Evolutionary conservation across 345 rosid genomes (phyloP).

Genomic region (Arabidopsis suecica): DNA sequence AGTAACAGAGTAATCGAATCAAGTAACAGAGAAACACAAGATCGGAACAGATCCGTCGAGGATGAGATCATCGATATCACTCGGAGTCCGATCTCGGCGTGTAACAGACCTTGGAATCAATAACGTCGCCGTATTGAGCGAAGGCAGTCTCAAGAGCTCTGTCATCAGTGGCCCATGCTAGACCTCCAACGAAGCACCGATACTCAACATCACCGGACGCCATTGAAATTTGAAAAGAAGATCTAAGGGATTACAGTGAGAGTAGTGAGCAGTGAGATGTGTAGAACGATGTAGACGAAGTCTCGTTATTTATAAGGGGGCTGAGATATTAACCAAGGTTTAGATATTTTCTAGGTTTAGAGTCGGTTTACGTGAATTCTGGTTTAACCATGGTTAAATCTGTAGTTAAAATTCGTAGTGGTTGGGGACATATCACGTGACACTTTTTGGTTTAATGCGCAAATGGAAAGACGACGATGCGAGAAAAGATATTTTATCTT

Average conservation of each 20-base stretch:
- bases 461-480: conserved; percentile 11
- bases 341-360: conserved; percentile 39
- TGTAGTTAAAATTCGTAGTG: conserved; percentile 27
- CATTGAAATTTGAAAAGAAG: conserved; percentile 35
- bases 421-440: conserved; percentile 48
- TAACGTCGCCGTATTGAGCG: conserved; percentile 67
- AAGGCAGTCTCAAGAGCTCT: conserved; percentile 64
- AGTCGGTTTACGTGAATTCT: background rate
- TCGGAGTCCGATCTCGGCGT: conserved; percentile 52
- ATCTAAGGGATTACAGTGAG: conserved; percentile 12
- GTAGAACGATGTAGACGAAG: background rate
- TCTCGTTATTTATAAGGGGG: conserved; percentile 25
- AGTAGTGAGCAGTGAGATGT: background rate
- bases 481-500: conserved; percentile 30
- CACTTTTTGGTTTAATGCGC: conserved; percentile 25
- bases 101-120: conserved; percentile 99
- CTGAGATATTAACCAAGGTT: conserved; percentile 28
- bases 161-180: conserved; percentile 93
- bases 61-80: conserved; percentile 43
- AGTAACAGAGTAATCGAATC: conserved; percentile 63
- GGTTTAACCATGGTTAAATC: conserved; percentile 42
- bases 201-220: conserved; percentile 74
- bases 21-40: conserved; percentile 55
- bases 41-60: conserved; percentile 51
- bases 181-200: conserved; percentile 95